Evolutionary conservation across 371 early-diverging fungal species (phyloP), one percentile per base, ranked within the genome.

Genomic region (Catenaria anguillulae): DNA sequence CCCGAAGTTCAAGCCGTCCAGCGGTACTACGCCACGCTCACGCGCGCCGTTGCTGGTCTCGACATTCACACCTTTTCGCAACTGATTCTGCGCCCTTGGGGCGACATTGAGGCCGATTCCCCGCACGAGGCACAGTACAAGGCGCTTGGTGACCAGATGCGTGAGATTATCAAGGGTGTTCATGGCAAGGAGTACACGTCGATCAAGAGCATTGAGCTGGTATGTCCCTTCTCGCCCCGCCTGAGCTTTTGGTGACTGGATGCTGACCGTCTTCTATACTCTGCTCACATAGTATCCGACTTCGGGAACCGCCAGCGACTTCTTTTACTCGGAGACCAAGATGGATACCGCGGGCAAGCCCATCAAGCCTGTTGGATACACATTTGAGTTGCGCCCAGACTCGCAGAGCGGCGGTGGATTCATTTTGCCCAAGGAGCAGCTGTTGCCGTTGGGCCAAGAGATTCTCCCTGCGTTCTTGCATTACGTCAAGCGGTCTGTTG

Each of bases 41-140:
- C 46, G 6, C 64, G 64, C 48, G 65, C 68, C 26, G 60, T 65
- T n/a, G 61, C 61, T 23, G 73, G 64, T 56, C 61, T 75, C 33
- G 75, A 73, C 60, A 63, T 74, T 40, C 74, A 74, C 60, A 65
- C 71, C n/a, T 73, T 56, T 60, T 61, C 64, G 43, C 71, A 71
- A 48, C 63, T 73, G 24, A 23, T 60, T 4, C 13, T 60, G 43
- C 60, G 60, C 35, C 60, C 60, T n/a, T 42, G 42, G 43, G 60
- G 60, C 17, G 24, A 42, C 34, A 43, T 26, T 5, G 6, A 5
- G 17, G 60, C 6, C 17, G 34, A 17, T 5, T 4, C 23, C 43
- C 8, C 13, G 60, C 60, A 43, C 29, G 60, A 60, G 34, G 0
- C 0, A 10, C 24, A 40, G 48, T 17, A 60, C 60, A 48, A 31